These are phyloP conservation scores for Cochlearia excelsa DNA, from an alignment of 345 rosid genomes.

Conservation along the genomic window DNA sequence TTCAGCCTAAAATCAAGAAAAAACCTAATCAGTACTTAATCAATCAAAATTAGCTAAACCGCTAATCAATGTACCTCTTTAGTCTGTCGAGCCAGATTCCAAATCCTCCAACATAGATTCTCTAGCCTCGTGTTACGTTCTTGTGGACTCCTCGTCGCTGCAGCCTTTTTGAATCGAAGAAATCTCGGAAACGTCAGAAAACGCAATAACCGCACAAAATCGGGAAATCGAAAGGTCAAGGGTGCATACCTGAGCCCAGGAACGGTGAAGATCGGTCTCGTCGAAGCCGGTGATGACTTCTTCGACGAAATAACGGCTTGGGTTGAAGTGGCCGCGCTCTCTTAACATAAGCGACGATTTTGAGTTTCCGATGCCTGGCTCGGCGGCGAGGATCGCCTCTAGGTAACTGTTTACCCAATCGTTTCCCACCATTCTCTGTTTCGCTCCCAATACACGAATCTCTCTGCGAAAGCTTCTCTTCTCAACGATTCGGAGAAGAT, in stretches of 20 bases:
- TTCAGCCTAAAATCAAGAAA: slow-evolving; percentile 46
- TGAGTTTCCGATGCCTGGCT: slow-evolving; percentile 28
- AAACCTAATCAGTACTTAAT: no score
- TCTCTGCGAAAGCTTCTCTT: no score
- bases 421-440: slow-evolving; percentile 35
- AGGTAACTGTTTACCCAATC: slow-evolving; percentile 43
- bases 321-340: slow-evolving; percentile 77
- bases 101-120: slow-evolving; percentile 89
- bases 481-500: no score
- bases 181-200: not conserved
- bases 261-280: slow-evolving; percentile 90
- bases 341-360: slow-evolving; percentile 59
- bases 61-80: no score
- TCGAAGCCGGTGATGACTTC: slow-evolving; percentile 78
- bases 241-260: slow-evolving; percentile 58
- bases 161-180: no score
- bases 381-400: slow-evolving; percentile 38
- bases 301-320: slow-evolving; percentile 74
- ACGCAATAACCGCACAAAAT: not conserved
- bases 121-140: slow-evolving; percentile 85
- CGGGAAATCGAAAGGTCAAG: not conserved
- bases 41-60: slow-evolving; percentile 35
- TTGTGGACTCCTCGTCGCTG: slow-evolving; percentile 76
- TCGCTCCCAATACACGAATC: not conserved
- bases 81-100: slow-evolving; percentile 87